A percentile compares a stretch with the other conserved stretches of the same genome.
Conservation (phyloP, 176 grass and related monocot genomes). For the Alopecurus myosuroides region DNA sequence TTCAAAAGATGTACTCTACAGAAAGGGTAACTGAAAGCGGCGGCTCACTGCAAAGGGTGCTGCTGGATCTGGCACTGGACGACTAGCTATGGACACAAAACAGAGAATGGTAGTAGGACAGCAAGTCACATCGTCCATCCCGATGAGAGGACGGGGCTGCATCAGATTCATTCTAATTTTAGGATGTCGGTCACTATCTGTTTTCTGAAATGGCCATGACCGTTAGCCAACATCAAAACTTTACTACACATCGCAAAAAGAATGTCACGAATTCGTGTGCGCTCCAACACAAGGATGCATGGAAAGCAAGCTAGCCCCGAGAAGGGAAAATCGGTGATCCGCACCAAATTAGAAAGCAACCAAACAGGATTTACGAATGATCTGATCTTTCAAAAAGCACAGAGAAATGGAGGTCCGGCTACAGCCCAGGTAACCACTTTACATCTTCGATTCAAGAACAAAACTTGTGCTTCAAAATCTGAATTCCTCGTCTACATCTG, state of each 20-base stretch:
- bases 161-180: neutral
- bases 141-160: neutral
- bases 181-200: neutral
- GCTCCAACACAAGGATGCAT: neutral
- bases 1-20: neutral
- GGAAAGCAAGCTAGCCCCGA: neutral
- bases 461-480: constrained; percentile 22
- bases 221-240: neutral
- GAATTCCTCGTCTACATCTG: constrained; percentile 47
- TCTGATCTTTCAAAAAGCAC: neutral
- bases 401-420: neutral
- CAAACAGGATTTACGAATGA: neutral
- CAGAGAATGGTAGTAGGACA: neutral
- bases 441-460: neutral
- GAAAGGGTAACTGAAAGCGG: constrained; percentile 17
- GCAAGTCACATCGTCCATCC: no score
- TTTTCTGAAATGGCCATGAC: neutral
- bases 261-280: neutral
- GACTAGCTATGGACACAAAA: neutral
- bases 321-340: neutral
- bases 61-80: neutral
- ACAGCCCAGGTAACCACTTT: neutral
- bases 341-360: neutral
- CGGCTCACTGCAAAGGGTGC: neutral
- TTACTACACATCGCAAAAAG: no score